Base-by-base conservation (phyloP, 805 yeast genomes). In the Wilhelminamyces savonicus region DNA sequence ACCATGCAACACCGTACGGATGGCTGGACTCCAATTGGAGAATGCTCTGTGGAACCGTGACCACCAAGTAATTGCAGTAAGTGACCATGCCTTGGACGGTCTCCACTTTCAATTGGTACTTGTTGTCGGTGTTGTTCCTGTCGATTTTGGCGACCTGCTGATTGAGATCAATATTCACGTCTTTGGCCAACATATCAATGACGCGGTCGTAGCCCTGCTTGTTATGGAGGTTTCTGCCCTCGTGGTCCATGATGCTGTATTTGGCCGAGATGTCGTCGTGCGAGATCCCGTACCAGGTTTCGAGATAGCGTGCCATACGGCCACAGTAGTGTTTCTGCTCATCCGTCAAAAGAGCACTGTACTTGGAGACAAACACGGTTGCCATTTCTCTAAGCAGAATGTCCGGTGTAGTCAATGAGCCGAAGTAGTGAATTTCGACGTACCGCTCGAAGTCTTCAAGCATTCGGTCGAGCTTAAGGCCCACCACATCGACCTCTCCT, bases 261-360 rank as follows among this genome's bases (percentile, higher is more conserved):
- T 78, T 79, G 3, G 81, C 78, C 43, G 94, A 81, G 47, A 81
- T 65, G 13, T 55, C 52, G 13, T 69, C 71, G 77, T 86, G 76
- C 16, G 79, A 67, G 18, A 80, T 62, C 1, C 94, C 96, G 50
- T 77, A 82, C 90, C 94, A 86, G 16, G 82, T 58, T 52, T 87
- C 96, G 28, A 75, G 50, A 30, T 64, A 62, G 41, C 94, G 62
- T 11, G 70, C 48, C 30, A 71, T 46, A 36, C 76, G 74, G 2
- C 74, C 70, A 4, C 74, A 69, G 40, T 62, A 67, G n/a, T 46
- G 41, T 9, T 61, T 62, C 44, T 80, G 90, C 2, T 57, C 69
- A 19, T 54, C 47, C 0, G 77, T 64, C 17, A 82, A 53, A n/a
- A 70, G 48, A 25, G 58, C 52, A 13, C 70, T 60, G 36, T 66